These are phyloP conservation scores for Lophium mytilinum DNA, from an alignment of 495 filamentous ascomycete species.

Conservation along the genomic window DNA sequence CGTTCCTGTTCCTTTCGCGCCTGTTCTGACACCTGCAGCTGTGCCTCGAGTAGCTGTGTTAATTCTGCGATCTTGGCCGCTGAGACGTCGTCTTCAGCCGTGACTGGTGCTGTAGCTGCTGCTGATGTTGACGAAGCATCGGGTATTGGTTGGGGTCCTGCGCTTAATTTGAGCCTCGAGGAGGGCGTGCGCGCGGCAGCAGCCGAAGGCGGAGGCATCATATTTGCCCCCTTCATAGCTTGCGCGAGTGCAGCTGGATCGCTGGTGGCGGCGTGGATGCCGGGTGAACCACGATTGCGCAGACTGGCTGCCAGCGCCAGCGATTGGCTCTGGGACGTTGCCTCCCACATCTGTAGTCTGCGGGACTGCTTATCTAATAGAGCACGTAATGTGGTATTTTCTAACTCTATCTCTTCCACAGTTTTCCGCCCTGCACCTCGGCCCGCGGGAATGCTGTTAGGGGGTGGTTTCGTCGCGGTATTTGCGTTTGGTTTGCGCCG, in stretches of 20 bases:
- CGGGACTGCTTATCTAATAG: conserved; percentile 70
- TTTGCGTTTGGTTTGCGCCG: not conserved
- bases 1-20: conserved; percentile 32
- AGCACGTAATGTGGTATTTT: conserved; percentile 68
- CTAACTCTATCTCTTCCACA: conserved; percentile 72
- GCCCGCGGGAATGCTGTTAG: conserved; percentile 28
- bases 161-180: not conserved
- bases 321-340: conserved; percentile 69
- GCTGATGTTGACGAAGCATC: not conserved
- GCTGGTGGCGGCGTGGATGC: not conserved
- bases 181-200: conserved; percentile 6
- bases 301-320: conserved; percentile 75
- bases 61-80: conserved; percentile 42
- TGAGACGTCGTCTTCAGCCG: conserved; percentile 28
- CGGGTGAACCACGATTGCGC: conserved; percentile 36
- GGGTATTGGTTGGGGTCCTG: not conserved
- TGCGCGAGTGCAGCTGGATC: conserved; percentile 15
- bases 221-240: conserved; percentile 2
- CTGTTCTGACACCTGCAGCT: conserved; percentile 48
- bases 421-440: conserved; percentile 43
- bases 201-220: conserved; percentile 11
- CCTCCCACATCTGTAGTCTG: conserved; percentile 76
- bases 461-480: not conserved
- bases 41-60: conserved; percentile 45
- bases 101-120: not conserved